Conservation (phyloP, 208 protist species). For the Acanthamoeba divionensis region DNA sequence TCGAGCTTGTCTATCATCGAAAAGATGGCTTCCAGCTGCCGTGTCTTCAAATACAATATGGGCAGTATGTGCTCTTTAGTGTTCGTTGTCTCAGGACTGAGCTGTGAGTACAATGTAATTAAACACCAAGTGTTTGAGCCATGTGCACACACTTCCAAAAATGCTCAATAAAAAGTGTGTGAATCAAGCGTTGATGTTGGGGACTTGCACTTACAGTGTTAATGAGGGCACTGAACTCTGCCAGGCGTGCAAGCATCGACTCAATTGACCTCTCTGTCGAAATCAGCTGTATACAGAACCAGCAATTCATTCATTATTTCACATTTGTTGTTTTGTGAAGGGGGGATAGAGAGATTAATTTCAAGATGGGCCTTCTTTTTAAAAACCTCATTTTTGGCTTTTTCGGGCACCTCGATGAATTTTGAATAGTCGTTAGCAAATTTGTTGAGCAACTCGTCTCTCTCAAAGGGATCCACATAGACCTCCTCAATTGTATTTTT, state of each 20-base stretch:
- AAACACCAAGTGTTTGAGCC: background rate
- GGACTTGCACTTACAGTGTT: background rate
- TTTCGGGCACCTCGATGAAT: background rate
- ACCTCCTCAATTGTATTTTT: background rate
- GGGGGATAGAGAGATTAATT: too few species aligned
- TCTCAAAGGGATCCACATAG: conserved; percentile 22
- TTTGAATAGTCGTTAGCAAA: background rate
- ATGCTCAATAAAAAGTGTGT: too few species aligned
- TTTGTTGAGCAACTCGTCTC: conserved; percentile 38
- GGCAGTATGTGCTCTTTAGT: background rate
- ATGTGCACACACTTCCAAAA: background rate
- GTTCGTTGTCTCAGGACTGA: background rate
- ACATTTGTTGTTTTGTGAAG: too few species aligned
- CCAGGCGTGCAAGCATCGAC: conserved; percentile 6
- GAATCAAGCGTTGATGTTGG: too few species aligned
- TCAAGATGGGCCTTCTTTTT: too few species aligned
- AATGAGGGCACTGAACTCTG: conserved; percentile 12
- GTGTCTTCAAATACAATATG: background rate
- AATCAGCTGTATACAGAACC: background rate
- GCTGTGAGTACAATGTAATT: background rate
- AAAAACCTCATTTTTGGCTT: background rate
- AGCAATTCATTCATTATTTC: too few species aligned
- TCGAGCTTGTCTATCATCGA: conserved; percentile 49
- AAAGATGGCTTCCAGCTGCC: conserved; percentile 39
- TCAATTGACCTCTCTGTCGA: background rate